Evolutionary conservation across 139 green algal species (phyloP).

Genomic region (Chlamydomonas schloesseri): DNA sequence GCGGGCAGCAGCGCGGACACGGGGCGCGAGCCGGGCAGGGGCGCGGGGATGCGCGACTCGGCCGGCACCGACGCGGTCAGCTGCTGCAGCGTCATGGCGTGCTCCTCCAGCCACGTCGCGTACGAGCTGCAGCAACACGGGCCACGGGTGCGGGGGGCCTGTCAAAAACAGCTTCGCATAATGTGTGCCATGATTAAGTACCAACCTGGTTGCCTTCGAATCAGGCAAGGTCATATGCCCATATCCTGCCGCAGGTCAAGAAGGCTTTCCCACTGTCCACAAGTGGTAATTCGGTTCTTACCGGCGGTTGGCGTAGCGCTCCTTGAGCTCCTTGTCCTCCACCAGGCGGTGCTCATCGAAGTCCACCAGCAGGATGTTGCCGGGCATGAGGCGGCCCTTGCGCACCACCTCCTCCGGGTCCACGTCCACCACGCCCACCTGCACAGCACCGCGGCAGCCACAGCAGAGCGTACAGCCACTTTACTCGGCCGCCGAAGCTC

Average conservation of each 20-base stretch:
- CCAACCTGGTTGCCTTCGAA: too few species aligned
- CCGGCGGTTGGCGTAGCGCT: conserved; percentile 41
- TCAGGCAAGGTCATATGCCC: too few species aligned
- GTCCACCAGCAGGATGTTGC: conserved; percentile 98
- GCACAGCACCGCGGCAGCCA: not conserved
- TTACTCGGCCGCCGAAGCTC: too few species aligned
- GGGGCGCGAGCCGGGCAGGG: conserved; percentile 4
- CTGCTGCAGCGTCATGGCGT: conserved; percentile 78
- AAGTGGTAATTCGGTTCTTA: not conserved
- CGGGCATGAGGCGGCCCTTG: conserved; percentile 96
- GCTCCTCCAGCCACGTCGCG: conserved; percentile 83
- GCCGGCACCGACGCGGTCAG: conserved; percentile 62
- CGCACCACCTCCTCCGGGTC: conserved; percentile 78
- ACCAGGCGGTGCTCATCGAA: conserved; percentile 91
- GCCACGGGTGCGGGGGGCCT: too few species aligned
- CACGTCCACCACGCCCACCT: conserved; percentile 96
- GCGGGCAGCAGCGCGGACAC: conserved; percentile 7
- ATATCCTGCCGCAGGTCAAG: too few species aligned
- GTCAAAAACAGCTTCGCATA: too few species aligned
- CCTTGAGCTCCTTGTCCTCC: conserved; percentile 80
- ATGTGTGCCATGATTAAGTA: too few species aligned
- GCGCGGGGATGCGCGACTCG: conserved; percentile 23
- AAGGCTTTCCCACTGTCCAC: too few species aligned
- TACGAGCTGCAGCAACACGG: conserved; percentile 90
- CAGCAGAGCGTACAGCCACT: not conserved